Evolutionary conservation across 768 basidiomycete species (phyloP), one percentile per base, ranked within the genome.

Genomic region (Trametes elegans): DNA sequence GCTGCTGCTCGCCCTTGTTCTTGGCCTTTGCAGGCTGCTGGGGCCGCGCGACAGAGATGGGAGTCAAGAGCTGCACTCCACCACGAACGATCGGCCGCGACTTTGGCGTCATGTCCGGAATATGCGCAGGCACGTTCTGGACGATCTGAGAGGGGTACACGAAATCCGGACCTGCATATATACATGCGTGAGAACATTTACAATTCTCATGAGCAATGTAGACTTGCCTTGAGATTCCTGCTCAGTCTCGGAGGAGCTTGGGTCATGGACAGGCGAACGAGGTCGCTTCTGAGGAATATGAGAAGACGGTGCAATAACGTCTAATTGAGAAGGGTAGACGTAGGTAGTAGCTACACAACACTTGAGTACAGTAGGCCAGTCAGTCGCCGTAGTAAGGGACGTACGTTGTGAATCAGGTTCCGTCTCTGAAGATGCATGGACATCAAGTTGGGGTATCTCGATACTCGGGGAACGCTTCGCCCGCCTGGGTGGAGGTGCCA

Each of bases 221-320:
- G n/a, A 19, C 41, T 32, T 31, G 57, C 62, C 57, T 27, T 63
- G 62, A 3, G 62, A 61, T 23, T 63, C 62, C 5, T 49, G 18
- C 39, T 63, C 62, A 18, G 62, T 60, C 31, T 63, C 62, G 0
- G 62, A 61, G 4, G 59, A 60, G 23, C 26, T 29, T 7, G 14
- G 56, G 8, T 52, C 47, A 3, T 26, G 26, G 28, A 13, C 42
- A 26, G 49, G 49, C 7, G 52, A 53, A 16, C 40, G 52, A 7
- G 40, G 27, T 5, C 46, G 57, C 26, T 49, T 52, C 45, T 41
- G 38, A 18, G 48, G 52, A 2, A 45, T 44, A n/a, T 34, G 28
- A 4, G 57, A 53, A 0, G 34, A 16, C 3, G n/a, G 18, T 2
- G n/a, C 36, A 14, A 42, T 19, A 46, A 53, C 46, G 14, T 59